A percentile compares a stretch with the other conserved stretches of the same genome.
Conservation (phyloP, 208 protist genomes). For the Phytomonas sp. region DNA sequence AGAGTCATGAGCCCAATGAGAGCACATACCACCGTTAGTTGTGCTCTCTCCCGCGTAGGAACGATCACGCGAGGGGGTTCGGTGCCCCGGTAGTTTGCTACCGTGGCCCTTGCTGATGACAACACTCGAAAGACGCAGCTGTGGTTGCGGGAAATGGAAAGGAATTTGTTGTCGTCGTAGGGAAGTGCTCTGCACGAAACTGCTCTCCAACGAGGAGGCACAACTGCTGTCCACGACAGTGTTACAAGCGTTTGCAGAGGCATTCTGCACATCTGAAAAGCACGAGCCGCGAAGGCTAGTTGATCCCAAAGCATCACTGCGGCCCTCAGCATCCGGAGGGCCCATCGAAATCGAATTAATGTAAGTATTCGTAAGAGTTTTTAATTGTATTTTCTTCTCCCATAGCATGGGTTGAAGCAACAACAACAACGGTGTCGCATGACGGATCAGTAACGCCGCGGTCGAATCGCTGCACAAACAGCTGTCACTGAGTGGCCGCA, state of each 20-base stretch:
- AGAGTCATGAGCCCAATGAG: neutral
- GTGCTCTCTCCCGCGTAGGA: neutral
- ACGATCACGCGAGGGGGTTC: neutral
- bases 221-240: neutral
- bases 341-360: conserved; percentile 8
- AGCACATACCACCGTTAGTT: neutral
- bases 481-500: conserved; percentile 23
- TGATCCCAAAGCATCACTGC: neutral
- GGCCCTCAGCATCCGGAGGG: neutral
- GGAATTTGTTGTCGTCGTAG: neutral
- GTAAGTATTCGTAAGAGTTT: conserved; percentile 13
- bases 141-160: neutral
- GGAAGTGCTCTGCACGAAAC: neutral
- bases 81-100: neutral
- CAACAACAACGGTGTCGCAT: conserved; percentile 21
- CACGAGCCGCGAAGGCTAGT: neutral
- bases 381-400: conserved; percentile 18
- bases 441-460: conserved; percentile 16
- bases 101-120: neutral
- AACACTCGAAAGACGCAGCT: neutral
- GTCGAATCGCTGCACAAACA: conserved; percentile 35
- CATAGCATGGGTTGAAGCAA: conserved; percentile 16
- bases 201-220: neutral
- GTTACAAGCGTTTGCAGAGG: neutral
- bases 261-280: neutral